A percentile compares a stretch with the other conserved stretches of the same genome.
These are phyloP conservation scores for Peronospora farinosa DNA, from an alignment of 352 stramenopile species.

Conservation along the genomic window DNA sequence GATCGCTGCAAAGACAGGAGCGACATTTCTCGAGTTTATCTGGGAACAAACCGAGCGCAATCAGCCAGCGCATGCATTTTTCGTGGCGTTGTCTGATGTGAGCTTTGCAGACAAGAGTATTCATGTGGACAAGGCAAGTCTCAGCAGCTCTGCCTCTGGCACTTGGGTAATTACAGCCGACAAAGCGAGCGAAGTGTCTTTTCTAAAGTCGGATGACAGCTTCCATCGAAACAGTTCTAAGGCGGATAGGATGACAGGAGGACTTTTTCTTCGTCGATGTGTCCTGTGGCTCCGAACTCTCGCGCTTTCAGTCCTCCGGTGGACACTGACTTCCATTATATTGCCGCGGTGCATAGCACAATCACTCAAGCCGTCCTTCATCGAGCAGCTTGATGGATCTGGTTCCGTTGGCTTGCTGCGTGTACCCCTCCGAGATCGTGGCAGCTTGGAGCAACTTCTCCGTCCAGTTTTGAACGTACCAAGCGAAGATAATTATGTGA, in stretches of 20 bases:
- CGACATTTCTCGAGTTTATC: constrained; percentile 24
- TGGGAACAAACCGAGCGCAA: constrained; percentile 70
- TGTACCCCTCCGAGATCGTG: constrained; percentile 18
- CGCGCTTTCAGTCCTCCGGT: constrained; percentile 5
- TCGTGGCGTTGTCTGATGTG: constrained; percentile 28
- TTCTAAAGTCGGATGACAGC: constrained; percentile 24
- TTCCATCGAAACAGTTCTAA: background rate
- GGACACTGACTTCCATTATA: constrained; percentile 17
- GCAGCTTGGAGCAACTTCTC: constrained; percentile 33
- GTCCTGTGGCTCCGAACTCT: constrained; percentile 9
- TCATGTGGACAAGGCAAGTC: background rate
- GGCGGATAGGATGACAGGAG: background rate
- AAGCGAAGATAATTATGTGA: constrained; percentile 1
- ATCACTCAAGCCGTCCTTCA: constrained; percentile 5
- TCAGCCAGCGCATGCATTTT: constrained; percentile 50
- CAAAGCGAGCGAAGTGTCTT: constrained; percentile 24
- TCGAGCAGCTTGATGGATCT: background rate
- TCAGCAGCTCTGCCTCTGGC: constrained; percentile 6
- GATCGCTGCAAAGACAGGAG: constrained; percentile 15
- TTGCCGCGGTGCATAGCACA: constrained; percentile 9
- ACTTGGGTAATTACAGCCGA: constrained; percentile 20
- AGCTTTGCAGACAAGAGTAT: constrained; percentile 10
- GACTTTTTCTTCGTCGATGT: constrained; percentile 2
- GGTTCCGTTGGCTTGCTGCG: constrained; percentile 14
- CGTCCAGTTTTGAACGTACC: constrained; percentile 12